Evolutionary conservation across 257 asterid species (phyloP), one percentile per base, ranked within the genome.

Genomic region (Capsicum pubescens): DNA sequence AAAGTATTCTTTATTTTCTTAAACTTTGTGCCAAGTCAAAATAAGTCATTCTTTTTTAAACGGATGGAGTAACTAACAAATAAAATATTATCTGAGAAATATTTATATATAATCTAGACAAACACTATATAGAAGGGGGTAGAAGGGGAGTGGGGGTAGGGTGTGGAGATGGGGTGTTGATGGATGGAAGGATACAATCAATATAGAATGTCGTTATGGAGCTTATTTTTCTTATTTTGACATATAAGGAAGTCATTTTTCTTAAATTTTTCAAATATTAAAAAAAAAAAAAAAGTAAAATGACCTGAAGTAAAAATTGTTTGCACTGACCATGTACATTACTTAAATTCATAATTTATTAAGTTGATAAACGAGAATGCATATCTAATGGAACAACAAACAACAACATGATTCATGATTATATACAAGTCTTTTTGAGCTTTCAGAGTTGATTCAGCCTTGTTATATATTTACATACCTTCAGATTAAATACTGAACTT

Each of bases 351-450:
- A 46, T 72, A 58, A 19, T 44, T 12, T 74, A 48, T 12, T 48
- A 74, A 7, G 42, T 44, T 19, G 46, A 74, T 19, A 74, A 50
- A 7, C 61, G 16, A 74, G 21, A 50, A 46, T 13, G 81, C 60
- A 74, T 7, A 21, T 48, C 61, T 74, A 50, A 21, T 74, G 61
- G 61, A 74, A 74, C 80, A 52, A 74, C 46, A 76, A 26, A 26
- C 81, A 7, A 6, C 81, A 76, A n/a, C n/a, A n/a, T n/a, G n/a
- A n/a, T n/a, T 54, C 44, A 76, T 76, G 50, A 54, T 8, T 76
- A 76, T 76, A 50, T 76, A 54, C 64, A 77, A 54, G 82, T 77
- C 82, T 54, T 76, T 54, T 21, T 35, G 8, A 52, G 61, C 5
- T 52, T 19, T 13, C 63, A 76, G 14, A 76, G 39, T 50, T 21